phyloP scores from a whole-genome alignment of 2,329 filamentous ascomycete species.

The Aspergillus puulaauensis region DNA sequence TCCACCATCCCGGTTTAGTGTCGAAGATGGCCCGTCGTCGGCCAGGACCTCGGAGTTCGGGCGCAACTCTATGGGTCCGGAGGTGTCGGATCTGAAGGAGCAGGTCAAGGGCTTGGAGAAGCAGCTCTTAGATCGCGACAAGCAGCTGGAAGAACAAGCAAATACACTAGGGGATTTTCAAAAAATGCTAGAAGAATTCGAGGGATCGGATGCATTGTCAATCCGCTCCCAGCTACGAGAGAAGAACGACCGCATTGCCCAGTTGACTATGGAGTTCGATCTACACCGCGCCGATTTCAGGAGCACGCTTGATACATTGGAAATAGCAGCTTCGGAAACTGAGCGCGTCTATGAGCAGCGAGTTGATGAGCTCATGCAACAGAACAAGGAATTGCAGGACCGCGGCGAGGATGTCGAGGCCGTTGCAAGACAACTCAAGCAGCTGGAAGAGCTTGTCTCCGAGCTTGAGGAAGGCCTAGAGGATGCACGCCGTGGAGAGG shows the following conservation, averaged over 20 bases:
- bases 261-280: constrained; percentile 93
- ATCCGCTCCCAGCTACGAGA: constrained; percentile 81
- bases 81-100: constrained; percentile 55
- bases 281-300: constrained; percentile 92
- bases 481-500: constrained; percentile 89
- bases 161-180: constrained; percentile 86
- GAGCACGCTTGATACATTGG: constrained; percentile 93
- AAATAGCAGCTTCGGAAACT: constrained; percentile 93
- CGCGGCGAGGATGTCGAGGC: constrained; percentile 86
- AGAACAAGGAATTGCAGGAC: constrained; percentile 79
- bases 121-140: constrained; percentile 80
- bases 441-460: constrained; percentile 92
- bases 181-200: constrained; percentile 76
- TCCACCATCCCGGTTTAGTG: constrained; percentile 39
- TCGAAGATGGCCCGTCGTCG: constrained; percentile 37
- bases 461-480: constrained; percentile 96
- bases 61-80: constrained; percentile 25
- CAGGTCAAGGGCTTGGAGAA: constrained; percentile 71
- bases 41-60: constrained; percentile 32
- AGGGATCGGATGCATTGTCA: constrained; percentile 73
- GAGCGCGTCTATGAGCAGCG: constrained; percentile 81
- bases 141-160: constrained; percentile 85
- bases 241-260: constrained; percentile 94
- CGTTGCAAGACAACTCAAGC: constrained; percentile 87
- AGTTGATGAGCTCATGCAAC: constrained; percentile 65